A percentile compares a stretch with the other conserved stretches of the same genome.
These are phyloP conservation scores for Singerocomus inundabilis DNA, from an alignment of 1,284 basidiomycete genomes.

Conservation along the genomic window DNA sequence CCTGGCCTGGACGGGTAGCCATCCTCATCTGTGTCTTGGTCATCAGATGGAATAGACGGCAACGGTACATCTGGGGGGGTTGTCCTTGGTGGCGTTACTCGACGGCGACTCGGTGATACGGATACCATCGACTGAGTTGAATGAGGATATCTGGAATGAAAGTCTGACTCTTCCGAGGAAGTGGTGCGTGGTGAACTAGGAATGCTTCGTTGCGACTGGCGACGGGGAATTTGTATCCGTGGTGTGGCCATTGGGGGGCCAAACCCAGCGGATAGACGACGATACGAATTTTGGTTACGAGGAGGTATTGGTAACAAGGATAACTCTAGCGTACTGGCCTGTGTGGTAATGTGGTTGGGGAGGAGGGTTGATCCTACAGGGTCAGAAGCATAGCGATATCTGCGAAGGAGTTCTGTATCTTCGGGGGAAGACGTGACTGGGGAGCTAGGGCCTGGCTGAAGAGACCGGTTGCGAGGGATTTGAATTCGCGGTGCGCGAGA, in stretches of 20 bases:
- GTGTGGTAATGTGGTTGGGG: constrained; percentile 9
- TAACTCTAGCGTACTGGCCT: constrained; percentile 4
- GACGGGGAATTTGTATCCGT: background rate
- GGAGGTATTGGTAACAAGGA: background rate
- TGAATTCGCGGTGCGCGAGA: constrained; percentile 14
- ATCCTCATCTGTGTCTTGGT: background rate
- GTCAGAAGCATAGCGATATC: constrained; percentile 11
- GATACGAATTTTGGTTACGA: background rate
- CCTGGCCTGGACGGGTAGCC: background rate
- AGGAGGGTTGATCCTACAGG: background rate
- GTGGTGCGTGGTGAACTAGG: constrained; percentile 1
- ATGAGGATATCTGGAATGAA: background rate
- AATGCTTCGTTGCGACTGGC: constrained; percentile 3
- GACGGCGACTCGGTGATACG: constrained; percentile 2
- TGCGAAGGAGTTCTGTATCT: constrained; percentile 8
- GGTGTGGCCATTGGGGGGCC: background rate
- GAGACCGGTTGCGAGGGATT: constrained; percentile 15
- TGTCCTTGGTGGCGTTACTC: constrained; percentile 15
- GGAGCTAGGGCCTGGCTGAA: constrained; percentile 8
- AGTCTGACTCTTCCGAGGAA: constrained; percentile 19
- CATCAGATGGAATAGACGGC: constrained; percentile 22
- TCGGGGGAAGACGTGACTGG: constrained; percentile 21
- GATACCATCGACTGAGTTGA: constrained; percentile 5
- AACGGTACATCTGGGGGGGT: constrained; percentile 21
- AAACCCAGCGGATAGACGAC: background rate